Conservation (phyloP, 352 stramenopile species). For the Pythium aquatile region DNA sequence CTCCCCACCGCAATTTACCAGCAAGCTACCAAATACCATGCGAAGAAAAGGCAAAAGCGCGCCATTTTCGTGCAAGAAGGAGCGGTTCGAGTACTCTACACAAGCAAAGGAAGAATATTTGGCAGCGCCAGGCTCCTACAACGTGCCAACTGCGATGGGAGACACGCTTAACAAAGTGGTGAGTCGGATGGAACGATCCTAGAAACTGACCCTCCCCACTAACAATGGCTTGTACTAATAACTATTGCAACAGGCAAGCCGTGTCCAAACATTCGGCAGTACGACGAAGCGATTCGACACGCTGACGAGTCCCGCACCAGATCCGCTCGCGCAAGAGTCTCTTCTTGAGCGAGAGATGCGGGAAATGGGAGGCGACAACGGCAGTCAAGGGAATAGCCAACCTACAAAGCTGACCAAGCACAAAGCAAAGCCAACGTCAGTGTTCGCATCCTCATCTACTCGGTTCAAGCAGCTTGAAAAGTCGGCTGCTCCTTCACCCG, state of each 20-base stretch:
- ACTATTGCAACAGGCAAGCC: conserved; percentile 39
- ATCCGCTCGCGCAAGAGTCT: conserved; percentile 39
- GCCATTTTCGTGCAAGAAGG: conserved; percentile 67
- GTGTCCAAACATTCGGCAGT: conserved; percentile 66
- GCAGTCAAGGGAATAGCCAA: not conserved
- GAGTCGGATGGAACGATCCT: conserved; percentile 6
- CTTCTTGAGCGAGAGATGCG: conserved; percentile 67
- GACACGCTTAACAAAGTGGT: conserved; percentile 78
- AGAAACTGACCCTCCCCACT: not conserved
- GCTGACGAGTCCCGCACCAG: conserved; percentile 26
- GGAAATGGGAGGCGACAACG: conserved; percentile 19
- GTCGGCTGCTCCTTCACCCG: conserved; percentile 42
- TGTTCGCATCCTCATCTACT: conserved; percentile 63
- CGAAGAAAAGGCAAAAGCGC: conserved; percentile 43
- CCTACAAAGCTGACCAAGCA: conserved; percentile 19
- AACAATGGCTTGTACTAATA: not conserved
- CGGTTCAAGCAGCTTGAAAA: conserved; percentile 48
- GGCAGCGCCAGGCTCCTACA: conserved; percentile 67
- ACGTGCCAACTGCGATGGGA: conserved; percentile 49
- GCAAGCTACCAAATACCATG: conserved; percentile 27
- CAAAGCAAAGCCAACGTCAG: conserved; percentile 51
- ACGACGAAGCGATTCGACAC: conserved; percentile 78
- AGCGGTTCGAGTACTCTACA: conserved; percentile 49
- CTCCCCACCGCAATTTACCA: conserved; percentile 34
- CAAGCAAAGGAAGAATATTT: conserved; percentile 48